A percentile compares a stretch with the other conserved stretches of the same genome.
Conservation (phyloP, 2,329 filamentous ascomycete species). For the Ascochyta fabae region DNA sequence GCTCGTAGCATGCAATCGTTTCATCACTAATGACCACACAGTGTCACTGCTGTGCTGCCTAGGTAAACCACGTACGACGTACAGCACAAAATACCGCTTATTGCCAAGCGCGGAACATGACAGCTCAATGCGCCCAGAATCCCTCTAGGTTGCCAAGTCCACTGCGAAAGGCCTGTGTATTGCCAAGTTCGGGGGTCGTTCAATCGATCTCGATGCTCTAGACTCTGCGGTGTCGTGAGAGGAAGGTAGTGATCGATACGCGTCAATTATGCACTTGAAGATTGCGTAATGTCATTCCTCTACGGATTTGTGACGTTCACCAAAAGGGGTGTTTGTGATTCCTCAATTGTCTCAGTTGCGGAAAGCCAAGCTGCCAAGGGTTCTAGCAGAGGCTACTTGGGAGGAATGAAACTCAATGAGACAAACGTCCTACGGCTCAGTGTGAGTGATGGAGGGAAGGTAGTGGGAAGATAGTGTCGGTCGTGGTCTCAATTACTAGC, state of each 20-base stretch:
- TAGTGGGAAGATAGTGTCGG: conserved; percentile 2
- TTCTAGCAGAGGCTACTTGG: background rate
- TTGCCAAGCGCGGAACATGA: conserved; percentile 34
- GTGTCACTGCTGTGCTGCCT: background rate
- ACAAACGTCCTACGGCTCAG: background rate
- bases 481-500: background rate
- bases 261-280: background rate
- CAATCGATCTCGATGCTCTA: conserved; percentile 1
- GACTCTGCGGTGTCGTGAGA: background rate
- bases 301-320: background rate
- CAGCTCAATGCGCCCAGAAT: conserved; percentile 18
- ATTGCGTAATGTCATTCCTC: background rate
- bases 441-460: conserved; percentile 2
- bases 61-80: conserved; percentile 13
- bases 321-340: background rate
- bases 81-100: conserved; percentile 4
- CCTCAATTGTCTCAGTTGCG: conserved; percentile 12
- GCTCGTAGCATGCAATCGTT: background rate
- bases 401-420: conserved; percentile 10
- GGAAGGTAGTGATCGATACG: background rate
- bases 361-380: conserved; percentile 14
- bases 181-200: conserved; percentile 19
- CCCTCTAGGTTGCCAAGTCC: conserved; percentile 28
- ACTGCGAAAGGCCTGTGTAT: conserved; percentile 6
- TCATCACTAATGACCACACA: background rate